These are phyloP conservation scores for Petunia secreta DNA, from an alignment of 257 asterid genomes.

Conservation along the genomic window DNA sequence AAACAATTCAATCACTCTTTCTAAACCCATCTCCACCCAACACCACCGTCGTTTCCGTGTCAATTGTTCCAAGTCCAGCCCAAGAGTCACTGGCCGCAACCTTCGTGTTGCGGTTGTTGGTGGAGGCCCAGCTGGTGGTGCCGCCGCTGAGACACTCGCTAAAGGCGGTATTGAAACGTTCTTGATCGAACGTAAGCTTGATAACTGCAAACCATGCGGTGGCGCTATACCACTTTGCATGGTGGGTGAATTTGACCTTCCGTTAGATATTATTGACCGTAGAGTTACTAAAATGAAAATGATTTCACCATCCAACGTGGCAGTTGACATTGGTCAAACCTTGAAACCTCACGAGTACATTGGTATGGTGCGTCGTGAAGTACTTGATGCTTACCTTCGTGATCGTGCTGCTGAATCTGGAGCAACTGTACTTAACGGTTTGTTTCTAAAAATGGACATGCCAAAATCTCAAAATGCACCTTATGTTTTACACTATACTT, in stretches of 20 bases:
- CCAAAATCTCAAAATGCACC: conserved; percentile 60
- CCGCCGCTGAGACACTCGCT: conserved; percentile 86
- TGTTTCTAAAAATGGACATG: conserved; percentile 78
- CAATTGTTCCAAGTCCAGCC: conserved; percentile 71
- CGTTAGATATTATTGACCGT: conserved; percentile 86
- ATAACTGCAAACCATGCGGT: conserved; percentile 96
- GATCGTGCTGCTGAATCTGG: conserved; percentile 79
- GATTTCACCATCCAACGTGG: conserved; percentile 94
- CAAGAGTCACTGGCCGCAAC: conserved; percentile 81
- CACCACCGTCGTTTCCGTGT: conserved; percentile 46
- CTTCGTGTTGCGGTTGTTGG: conserved; percentile 91
- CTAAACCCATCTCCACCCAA: conserved; percentile 30
- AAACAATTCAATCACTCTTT: conserved; percentile 37
- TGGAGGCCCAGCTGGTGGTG: conserved; percentile 94
- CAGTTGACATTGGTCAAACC: conserved; percentile 86
- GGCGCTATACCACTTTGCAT: conserved; percentile 95
- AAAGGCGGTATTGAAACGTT: conserved; percentile 85
- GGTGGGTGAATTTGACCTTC: conserved; percentile 96
- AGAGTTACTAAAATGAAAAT: conserved; percentile 89
- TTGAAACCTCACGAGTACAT: conserved; percentile 91
- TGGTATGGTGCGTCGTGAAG: conserved; percentile 97
- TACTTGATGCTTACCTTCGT: conserved; percentile 83
- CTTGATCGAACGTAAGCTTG: conserved; percentile 81
- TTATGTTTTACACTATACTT: conserved; percentile 70
- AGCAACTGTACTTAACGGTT: conserved; percentile 76